Conservation (phyloP, 163 green algal species). For the Scenedesmus sp. region DNA sequence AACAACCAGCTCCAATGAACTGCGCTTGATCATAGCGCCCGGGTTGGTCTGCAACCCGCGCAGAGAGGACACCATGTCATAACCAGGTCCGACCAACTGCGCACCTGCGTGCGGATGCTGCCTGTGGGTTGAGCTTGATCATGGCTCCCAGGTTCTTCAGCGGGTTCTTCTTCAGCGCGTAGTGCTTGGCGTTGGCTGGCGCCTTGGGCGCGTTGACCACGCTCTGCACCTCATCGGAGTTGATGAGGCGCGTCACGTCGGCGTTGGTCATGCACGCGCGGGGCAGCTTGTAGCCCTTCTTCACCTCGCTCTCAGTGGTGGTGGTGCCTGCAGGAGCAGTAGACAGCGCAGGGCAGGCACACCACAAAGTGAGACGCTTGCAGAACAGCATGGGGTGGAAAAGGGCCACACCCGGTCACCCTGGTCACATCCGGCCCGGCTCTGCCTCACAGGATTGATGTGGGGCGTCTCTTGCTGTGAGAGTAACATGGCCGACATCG, state of each 20-base stretch:
- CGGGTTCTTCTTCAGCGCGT: constrained; percentile 98
- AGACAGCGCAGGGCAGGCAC: background rate
- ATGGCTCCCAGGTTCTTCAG: constrained; percentile 97
- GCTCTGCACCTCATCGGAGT: constrained; percentile 97
- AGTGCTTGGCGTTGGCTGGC: constrained; percentile 59
- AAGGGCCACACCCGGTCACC: too few relatives aligned
- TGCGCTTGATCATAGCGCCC: too few relatives aligned
- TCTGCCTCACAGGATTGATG: too few relatives aligned
- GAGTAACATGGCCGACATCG: too few relatives aligned
- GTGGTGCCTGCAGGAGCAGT: constrained; percentile 22
- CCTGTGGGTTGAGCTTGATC: constrained; percentile 98
- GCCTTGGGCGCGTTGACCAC: constrained; percentile 86
- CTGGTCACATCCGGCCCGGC: too few relatives aligned
- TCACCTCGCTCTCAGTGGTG: constrained; percentile 34
- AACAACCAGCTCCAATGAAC: too few relatives aligned
- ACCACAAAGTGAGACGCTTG: background rate
- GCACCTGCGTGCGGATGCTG: constrained; percentile 59
- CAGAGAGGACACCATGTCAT: too few relatives aligned
- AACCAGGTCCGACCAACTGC: background rate
- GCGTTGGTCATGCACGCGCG: constrained; percentile 92
- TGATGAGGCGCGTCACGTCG: constrained; percentile 97
- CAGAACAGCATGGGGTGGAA: background rate
- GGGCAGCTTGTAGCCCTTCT: constrained; percentile 93
- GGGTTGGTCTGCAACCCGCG: too few relatives aligned
- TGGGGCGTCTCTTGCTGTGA: too few relatives aligned